A percentile compares a stretch with the other conserved stretches of the same genome.
Conservation (phyloP, 2,329 filamentous ascomycete genomes). For the Penicillium nordicum region DNA sequence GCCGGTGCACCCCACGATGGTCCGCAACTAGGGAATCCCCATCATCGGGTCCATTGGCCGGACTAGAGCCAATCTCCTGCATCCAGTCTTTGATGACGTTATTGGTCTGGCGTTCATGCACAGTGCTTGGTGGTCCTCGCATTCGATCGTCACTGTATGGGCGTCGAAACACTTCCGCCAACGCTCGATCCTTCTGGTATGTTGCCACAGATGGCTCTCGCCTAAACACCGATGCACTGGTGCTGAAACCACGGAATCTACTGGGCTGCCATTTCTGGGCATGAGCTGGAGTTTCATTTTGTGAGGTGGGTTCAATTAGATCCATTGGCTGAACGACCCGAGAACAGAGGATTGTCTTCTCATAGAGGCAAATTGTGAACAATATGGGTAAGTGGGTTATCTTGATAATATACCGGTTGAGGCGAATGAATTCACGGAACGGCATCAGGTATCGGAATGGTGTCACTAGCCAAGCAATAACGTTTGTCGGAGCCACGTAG, state of each 20-base stretch:
- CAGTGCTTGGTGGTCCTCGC: slow-evolving; percentile 54
- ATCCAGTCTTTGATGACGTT: slow-evolving; percentile 89
- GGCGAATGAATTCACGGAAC: slow-evolving; percentile 73
- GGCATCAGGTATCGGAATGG: slow-evolving; percentile 78
- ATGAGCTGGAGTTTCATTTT: slow-evolving; percentile 49
- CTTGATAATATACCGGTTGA: slow-evolving; percentile 91
- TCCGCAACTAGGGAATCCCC: slow-evolving; percentile 59
- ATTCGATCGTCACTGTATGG: slow-evolving; percentile 62
- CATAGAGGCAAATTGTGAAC: slow-evolving; percentile 82
- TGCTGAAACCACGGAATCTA: slow-evolving; percentile 67
- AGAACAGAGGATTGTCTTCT: slow-evolving; percentile 71
- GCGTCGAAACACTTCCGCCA: slow-evolving; percentile 85
- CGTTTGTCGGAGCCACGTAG: slow-evolving; percentile 86
- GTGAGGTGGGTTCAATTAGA: slow-evolving; percentile 68
- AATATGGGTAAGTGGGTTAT: slow-evolving; percentile 83
- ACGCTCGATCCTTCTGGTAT: slow-evolving; percentile 80
- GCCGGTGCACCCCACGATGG: slow-evolving; percentile 53
- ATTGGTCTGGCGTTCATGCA: slow-evolving; percentile 67
- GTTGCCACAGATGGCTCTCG: slow-evolving; percentile 85
- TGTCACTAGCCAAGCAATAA: slow-evolving; percentile 84
- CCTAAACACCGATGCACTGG: slow-evolving; percentile 57
- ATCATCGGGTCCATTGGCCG: slow-evolving; percentile 57
- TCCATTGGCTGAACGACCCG: slow-evolving; percentile 80
- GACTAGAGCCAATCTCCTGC: slow-evolving; percentile 61
- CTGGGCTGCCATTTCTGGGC: slow-evolving; percentile 57